phyloP scores from a whole-genome alignment of 108 stramenopile species.

The Cyclostephanos invisitatus region DNA sequence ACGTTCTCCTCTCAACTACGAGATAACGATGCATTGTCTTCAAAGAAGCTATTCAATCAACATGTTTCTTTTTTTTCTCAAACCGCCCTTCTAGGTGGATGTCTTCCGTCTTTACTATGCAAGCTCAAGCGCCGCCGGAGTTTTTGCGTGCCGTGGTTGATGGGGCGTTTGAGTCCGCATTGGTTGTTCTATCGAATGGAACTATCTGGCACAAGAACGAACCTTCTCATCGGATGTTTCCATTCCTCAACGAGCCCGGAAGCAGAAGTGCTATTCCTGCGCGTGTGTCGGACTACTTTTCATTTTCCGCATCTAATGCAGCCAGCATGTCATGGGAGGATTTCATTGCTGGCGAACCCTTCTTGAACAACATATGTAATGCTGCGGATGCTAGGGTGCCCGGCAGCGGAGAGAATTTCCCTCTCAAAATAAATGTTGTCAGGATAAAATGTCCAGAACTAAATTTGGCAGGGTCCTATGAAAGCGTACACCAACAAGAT shows the following conservation, averaged over 20 bases:
- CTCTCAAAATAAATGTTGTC: constrained; percentile 25
- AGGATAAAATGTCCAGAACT: background rate
- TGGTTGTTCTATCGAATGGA: constrained; percentile 32
- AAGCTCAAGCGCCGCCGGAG: constrained; percentile 10
- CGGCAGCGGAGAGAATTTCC: background rate
- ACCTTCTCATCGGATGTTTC: constrained; percentile 20
- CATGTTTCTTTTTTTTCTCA: too few species aligned
- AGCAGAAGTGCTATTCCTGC: background rate
- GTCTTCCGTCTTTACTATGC: background rate
- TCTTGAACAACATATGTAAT: constrained; percentile 2
- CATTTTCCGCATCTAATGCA: constrained; percentile 11
- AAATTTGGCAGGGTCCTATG: background rate
- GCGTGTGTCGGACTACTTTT: constrained; percentile 11
- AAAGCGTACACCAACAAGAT: constrained; percentile 4
- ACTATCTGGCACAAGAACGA: constrained; percentile 33
- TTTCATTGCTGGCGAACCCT: constrained; percentile 7
- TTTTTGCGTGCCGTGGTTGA: constrained; percentile 27
- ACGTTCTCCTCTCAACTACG: too few species aligned
- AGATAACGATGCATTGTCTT: too few species aligned
- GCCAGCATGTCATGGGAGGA: constrained; percentile 21
- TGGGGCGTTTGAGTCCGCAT: constrained; percentile 20
- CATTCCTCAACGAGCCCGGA: background rate
- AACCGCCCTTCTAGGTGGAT: too few species aligned
- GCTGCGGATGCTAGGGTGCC: constrained; percentile 2
- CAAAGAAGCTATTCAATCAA: too few species aligned